Percentiles rank a stretch among this genome's conserved stretches.
Conservation (phyloP, 2,329 filamentous ascomycete species). For the Verruconis gallopava region DNA sequence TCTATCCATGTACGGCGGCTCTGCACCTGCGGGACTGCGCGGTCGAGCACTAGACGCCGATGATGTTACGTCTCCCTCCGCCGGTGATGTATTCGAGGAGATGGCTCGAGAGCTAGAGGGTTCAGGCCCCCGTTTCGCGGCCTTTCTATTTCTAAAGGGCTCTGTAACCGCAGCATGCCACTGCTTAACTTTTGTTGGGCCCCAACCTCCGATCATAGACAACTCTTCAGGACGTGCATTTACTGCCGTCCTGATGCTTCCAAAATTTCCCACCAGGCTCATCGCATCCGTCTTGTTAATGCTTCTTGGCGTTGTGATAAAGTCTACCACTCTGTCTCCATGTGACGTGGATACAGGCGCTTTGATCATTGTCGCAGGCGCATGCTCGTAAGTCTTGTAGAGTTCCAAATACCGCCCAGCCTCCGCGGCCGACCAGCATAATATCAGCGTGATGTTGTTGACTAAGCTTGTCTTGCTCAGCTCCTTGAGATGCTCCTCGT, state of each 20-base stretch:
- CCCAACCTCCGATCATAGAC: slow-evolving; percentile 77
- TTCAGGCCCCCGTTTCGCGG: slow-evolving; percentile 39
- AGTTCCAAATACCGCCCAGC: slow-evolving; percentile 87
- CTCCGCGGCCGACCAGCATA: slow-evolving; percentile 91
- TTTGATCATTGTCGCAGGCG: slow-evolving; percentile 67
- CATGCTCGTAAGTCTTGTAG: slow-evolving; percentile 89
- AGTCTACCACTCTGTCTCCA: slow-evolving; percentile 76
- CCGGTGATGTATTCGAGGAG: slow-evolving; percentile 5
- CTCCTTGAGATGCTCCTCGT: slow-evolving; percentile 80
- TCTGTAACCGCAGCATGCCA: slow-evolving; percentile 76
- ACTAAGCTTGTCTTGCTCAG: slow-evolving; percentile 84
- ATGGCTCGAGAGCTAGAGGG: slow-evolving; percentile 3
- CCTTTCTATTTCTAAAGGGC: slow-evolving; percentile 65
- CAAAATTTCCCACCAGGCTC: slow-evolving; percentile 81
- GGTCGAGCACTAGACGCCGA: slow-evolving; percentile 1
- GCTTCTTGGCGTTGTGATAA: slow-evolving; percentile 77
- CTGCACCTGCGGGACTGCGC: background rate
- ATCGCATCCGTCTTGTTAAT: slow-evolving; percentile 94
- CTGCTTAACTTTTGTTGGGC: slow-evolving; percentile 81
- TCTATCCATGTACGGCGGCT: slow-evolving; percentile 11
- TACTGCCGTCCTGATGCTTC: slow-evolving; percentile 71
- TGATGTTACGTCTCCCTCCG: background rate
- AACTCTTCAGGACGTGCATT: slow-evolving; percentile 83
- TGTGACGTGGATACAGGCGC: slow-evolving; percentile 76
- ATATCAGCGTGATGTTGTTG: slow-evolving; percentile 81